Conservation (phyloP, 768 basidiomycete species). For the Pleurotus cornucopiae region DNA sequence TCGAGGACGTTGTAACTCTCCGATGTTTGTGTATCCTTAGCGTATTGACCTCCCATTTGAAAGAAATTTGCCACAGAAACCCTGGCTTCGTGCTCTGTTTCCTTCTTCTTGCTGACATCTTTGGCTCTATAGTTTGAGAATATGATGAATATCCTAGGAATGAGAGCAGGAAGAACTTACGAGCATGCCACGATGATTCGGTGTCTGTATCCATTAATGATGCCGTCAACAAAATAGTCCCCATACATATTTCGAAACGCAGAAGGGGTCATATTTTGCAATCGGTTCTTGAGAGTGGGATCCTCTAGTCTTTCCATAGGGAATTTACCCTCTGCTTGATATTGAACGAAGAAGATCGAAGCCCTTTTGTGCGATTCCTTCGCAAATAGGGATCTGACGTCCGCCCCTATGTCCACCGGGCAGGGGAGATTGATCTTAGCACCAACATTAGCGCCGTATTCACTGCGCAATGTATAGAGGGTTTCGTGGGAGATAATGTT, state of each 20-base stretch:
- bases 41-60: not conserved
- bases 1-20: not conserved
- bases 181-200: not conserved
- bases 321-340: not conserved
- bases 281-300: not conserved
- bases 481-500: not conserved
- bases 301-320: not conserved
- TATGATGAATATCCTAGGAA: not conserved
- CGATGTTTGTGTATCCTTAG: not conserved
- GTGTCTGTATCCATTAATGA: not conserved
- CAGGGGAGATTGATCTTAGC: not conserved
- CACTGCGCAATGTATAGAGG: not conserved
- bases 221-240: not conserved
- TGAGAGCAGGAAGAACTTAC: not conserved
- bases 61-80: not conserved
- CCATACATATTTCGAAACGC: not conserved
- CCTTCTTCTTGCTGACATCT: not conserved
- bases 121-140: not conserved
- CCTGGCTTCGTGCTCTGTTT: not conserved
- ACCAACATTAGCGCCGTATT: not conserved
- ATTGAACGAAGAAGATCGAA: not conserved
- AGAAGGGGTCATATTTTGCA: not conserved
- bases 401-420: not conserved
- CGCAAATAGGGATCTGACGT: not conserved
- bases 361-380: not conserved